These are phyloP conservation scores for Usnea hakonensis DNA, from an alignment of 495 filamentous ascomycete species.

Conservation along the genomic window DNA sequence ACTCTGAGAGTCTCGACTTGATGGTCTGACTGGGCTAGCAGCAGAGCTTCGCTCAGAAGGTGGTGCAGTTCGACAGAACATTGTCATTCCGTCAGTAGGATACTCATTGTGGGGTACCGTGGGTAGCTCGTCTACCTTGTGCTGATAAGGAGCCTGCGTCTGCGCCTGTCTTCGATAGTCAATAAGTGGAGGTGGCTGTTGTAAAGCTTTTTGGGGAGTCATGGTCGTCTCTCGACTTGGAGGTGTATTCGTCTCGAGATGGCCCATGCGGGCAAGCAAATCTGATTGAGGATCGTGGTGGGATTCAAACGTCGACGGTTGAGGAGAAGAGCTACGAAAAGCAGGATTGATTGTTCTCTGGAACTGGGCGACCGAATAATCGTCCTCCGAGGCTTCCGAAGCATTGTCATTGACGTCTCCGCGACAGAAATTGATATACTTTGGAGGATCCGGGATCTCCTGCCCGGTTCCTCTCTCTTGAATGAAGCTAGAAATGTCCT, in stretches of 20 bases:
- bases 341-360: conserved; percentile 90
- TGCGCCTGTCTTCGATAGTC: conserved; percentile 34
- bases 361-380: conserved; percentile 93
- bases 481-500: conserved; percentile 88
- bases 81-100: conserved; percentile 95
- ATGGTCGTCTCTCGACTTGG: conserved; percentile 45
- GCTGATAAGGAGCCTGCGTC: conserved; percentile 37
- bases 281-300: conserved; percentile 75
- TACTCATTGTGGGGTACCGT: conserved; percentile 86
- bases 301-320: conserved; percentile 78
- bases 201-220: conserved; percentile 45
- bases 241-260: conserved; percentile 42
- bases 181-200: conserved; percentile 39
- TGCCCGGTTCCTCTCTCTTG: conserved; percentile 84
- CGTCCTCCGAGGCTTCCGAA: conserved; percentile 77
- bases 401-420: conserved; percentile 75
- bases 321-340: conserved; percentile 85
- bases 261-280: conserved; percentile 55
- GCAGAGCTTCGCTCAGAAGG: conserved; percentile 78
- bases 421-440: conserved; percentile 97
- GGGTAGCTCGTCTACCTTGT: conserved; percentile 57
- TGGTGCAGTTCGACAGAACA: conserved; percentile 84
- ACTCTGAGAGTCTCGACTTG: conserved; percentile 84
- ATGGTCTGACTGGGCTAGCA: conserved; percentile 64
- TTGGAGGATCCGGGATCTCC: conserved; percentile 94